Conservation (phyloP, 768 basidiomycete species). For the Xanthoconium stramineum region DNA sequence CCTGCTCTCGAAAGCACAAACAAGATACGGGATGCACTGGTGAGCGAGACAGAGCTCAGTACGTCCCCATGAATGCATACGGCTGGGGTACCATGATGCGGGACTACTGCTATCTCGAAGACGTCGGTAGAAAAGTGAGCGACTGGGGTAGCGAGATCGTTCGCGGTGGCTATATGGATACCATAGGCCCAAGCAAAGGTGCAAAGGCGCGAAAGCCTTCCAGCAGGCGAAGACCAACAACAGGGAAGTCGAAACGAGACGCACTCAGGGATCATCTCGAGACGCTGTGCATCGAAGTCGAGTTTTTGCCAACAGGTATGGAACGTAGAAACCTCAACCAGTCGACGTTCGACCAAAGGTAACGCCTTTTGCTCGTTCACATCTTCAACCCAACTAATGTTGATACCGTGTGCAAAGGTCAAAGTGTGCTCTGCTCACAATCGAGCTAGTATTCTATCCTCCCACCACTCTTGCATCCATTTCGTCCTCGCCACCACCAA, state of each 20-base stretch:
- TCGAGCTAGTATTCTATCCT: constrained; percentile 68
- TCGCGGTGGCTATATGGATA: constrained; percentile 49
- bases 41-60: constrained; percentile 66
- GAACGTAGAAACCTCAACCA: constrained; percentile 72
- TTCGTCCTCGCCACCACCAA: constrained; percentile 33
- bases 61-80: constrained; percentile 81
- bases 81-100: constrained; percentile 85
- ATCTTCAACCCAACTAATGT: constrained; percentile 13
- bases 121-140: constrained; percentile 68
- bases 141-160: constrained; percentile 73
- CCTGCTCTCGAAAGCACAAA: constrained; percentile 73
- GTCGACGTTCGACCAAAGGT: constrained; percentile 83
- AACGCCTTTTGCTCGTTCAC: constrained; percentile 27
- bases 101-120: constrained; percentile 86
- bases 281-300: constrained; percentile 65
- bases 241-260: constrained; percentile 55
- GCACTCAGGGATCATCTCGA: constrained; percentile 67
- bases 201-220: constrained; percentile 17
- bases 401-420: constrained; percentile 48
- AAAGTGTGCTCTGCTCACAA: constrained; percentile 63
- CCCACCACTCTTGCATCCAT: constrained; percentile 45
- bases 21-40: constrained; percentile 59
- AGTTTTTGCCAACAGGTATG: constrained; percentile 81
- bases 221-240: constrained; percentile 28
- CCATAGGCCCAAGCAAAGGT: constrained; percentile 16